Evolutionary conservation across 2,329 filamentous ascomycete genomes (phyloP).

Genomic region (Grosmannia clavigera): DNA sequence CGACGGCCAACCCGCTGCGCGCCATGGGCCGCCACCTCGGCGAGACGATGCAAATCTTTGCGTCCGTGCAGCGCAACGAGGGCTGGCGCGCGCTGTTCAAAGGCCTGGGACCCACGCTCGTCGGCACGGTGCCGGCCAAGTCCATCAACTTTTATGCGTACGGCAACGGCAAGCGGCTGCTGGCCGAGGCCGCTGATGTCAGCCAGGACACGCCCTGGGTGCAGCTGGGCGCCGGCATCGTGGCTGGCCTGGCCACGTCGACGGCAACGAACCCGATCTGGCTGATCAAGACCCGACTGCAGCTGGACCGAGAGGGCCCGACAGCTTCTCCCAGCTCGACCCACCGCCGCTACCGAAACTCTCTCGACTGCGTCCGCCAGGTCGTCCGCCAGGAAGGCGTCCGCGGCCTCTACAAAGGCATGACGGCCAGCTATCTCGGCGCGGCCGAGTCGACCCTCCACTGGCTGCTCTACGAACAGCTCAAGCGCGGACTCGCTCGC

Average conservation of each 20-base stretch:
- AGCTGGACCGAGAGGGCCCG: constrained; percentile 66
- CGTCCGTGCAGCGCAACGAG: constrained; percentile 66
- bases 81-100: constrained; percentile 86
- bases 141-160: constrained; percentile 93
- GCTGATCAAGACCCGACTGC: constrained; percentile 86
- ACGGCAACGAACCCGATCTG: constrained; percentile 94
- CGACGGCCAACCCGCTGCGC: constrained; percentile 40
- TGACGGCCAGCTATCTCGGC: constrained; percentile 84
- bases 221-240: constrained; percentile 63
- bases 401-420: constrained; percentile 72
- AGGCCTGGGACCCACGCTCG: constrained; percentile 77
- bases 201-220: constrained; percentile 58
- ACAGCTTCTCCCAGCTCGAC: constrained; percentile 26
- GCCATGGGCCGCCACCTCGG: constrained; percentile 61
- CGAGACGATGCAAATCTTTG: constrained; percentile 79
- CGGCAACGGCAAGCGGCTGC: constrained; percentile 77
- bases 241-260: constrained; percentile 72
- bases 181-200: constrained; percentile 62
- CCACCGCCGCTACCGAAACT: constrained; percentile 61
- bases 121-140: constrained; percentile 79
- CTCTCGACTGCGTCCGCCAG: constrained; percentile 75
- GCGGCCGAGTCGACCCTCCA: constrained; percentile 84
- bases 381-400: constrained; percentile 71
- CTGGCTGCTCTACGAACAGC: constrained; percentile 88
- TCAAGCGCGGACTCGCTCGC: constrained; percentile 61